These are phyloP conservation scores for Scedosporium dehoogii DNA, from an alignment of 2,329 filamentous ascomycete species.

Conservation along the genomic window DNA sequence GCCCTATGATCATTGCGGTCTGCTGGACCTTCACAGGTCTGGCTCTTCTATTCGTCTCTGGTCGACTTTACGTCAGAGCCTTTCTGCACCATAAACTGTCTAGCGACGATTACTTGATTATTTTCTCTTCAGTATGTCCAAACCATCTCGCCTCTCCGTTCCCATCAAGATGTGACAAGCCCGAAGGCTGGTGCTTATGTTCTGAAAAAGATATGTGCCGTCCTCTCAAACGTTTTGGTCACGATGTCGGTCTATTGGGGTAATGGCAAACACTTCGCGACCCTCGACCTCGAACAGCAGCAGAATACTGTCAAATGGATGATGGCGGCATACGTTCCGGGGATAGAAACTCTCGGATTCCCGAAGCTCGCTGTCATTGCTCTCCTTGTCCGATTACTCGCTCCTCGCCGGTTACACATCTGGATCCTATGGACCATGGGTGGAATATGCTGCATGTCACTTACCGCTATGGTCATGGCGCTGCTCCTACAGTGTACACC, in stretches of 20 bases:
- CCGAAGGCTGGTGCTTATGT: too few species aligned
- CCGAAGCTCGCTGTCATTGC: constrained; percentile 19
- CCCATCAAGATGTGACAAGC: too few species aligned
- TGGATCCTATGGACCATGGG: constrained; percentile 15
- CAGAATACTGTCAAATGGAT: constrained; percentile 13
- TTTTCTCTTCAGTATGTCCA: constrained; percentile 5
- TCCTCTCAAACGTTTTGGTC: constrained; percentile 11
- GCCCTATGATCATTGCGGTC: constrained; percentile 10
- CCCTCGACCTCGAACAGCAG: constrained; percentile 9
- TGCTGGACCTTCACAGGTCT: constrained; percentile 13
- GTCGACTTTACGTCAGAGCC: constrained; percentile 9
- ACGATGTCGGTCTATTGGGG: constrained; percentile 12
- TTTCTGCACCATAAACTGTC: constrained; percentile 9
- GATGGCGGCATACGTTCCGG: constrained; percentile 16
- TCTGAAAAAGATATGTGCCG: constrained; percentile 9
- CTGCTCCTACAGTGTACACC: constrained; percentile 17
- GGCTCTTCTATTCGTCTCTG: constrained; percentile 10
- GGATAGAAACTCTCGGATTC: constrained; percentile 16
- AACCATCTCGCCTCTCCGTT: too few species aligned
- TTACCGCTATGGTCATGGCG: constrained; percentile 12
- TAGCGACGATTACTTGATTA: constrained; percentile 13
- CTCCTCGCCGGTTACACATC: constrained; percentile 12
- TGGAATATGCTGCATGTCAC: constrained; percentile 9
- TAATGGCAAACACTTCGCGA: constrained; percentile 13
- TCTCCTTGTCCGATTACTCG: constrained; percentile 17